Evolutionary conservation across 495 filamentous ascomycete genomes (phyloP).

Genomic region (Neurospora sp.): DNA sequence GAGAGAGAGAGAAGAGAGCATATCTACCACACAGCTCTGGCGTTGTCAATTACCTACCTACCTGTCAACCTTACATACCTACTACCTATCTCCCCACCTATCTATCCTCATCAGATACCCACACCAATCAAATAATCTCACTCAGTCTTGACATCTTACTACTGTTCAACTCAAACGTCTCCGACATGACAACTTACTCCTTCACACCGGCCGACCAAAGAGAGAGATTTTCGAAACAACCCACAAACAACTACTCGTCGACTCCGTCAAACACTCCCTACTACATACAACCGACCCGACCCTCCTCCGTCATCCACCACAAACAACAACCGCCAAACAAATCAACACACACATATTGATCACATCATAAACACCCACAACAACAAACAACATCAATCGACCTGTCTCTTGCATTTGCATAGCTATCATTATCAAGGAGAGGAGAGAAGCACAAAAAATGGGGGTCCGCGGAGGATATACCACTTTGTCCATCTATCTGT

Average conservation of each 20-base stretch:
- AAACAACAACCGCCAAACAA: not conserved
- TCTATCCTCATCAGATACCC: not conserved
- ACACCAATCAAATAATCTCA: not conserved
- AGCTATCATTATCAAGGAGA: not conserved
- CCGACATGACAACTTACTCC: not conserved
- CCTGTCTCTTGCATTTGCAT: not conserved
- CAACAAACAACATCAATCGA: not conserved
- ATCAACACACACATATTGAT: not conserved
- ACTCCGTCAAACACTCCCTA: not conserved
- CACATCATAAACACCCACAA: not conserved
- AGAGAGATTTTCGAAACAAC: not conserved
- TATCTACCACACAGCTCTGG: not conserved
- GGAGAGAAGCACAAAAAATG: not conserved
- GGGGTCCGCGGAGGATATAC: not conserved
- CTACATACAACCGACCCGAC: not conserved
- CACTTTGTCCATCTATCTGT: not conserved
- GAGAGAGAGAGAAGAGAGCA: not conserved
- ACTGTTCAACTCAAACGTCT: not conserved
- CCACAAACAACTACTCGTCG: not conserved
- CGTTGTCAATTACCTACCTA: not conserved
- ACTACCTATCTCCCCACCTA: not conserved
- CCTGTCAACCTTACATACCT: not conserved
- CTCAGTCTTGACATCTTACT: not conserved
- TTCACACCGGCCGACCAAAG: not conserved
- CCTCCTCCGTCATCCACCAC: not conserved